Evolutionary conservation across 108 stramenopile genomes (phyloP).

Genomic region (Schizochytrium sp.): DNA sequence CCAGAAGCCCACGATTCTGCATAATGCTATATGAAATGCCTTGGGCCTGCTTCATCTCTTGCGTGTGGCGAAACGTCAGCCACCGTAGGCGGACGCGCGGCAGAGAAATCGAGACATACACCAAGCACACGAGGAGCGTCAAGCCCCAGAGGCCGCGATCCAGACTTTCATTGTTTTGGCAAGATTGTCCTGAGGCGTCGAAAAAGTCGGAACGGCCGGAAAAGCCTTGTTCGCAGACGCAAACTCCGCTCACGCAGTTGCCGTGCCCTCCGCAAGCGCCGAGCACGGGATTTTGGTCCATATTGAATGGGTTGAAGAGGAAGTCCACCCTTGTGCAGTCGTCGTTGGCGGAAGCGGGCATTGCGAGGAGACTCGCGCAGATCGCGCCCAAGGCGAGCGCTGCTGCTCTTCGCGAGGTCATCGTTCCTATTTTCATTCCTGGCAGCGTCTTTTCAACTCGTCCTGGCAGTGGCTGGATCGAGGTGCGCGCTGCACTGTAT

Average conservation of each 20-base stretch:
- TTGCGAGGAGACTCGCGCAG: background rate
- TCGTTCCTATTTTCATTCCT: too few species aligned
- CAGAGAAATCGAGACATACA: background rate
- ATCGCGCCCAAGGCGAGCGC: too few species aligned
- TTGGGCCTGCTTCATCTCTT: background rate
- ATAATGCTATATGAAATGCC: background rate
- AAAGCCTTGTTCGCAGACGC: background rate
- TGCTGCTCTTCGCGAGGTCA: too few species aligned
- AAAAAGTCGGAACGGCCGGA: background rate
- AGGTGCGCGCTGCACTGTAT: too few species aligned
- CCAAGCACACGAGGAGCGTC: background rate
- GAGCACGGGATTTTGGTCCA: background rate
- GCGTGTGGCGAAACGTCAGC: background rate
- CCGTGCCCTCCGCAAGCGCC: background rate
- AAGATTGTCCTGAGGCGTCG: background rate
- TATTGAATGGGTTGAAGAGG: background rate
- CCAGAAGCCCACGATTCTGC: background rate
- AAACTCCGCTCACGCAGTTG: background rate
- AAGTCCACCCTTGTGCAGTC: background rate
- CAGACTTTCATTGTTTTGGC: background rate
- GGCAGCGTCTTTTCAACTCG: too few species aligned
- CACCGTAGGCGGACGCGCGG: background rate
- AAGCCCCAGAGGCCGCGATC: background rate
- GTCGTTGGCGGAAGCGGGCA: background rate
- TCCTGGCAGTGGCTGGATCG: too few species aligned